These are phyloP conservation scores for Neotropicomus parvogracilis DNA, from an alignment of 1,284 basidiomycete species.

Conservation along the genomic window DNA sequence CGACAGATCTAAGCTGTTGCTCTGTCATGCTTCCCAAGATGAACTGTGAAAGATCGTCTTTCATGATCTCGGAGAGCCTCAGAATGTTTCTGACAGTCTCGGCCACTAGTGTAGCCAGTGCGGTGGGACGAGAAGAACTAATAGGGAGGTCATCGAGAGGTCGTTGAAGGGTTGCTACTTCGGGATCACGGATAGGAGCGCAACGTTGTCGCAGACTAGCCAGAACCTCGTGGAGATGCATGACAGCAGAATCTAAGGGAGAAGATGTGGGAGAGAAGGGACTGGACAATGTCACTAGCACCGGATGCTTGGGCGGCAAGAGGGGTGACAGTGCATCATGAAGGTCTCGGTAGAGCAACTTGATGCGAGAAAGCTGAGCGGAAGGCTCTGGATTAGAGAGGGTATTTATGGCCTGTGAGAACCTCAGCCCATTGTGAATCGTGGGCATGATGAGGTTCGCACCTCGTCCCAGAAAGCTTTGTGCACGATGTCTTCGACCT, in stretches of 20 bases:
- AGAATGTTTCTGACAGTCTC: conserved; percentile 47
- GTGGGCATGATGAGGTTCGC: conserved; percentile 18
- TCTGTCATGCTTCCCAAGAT: conserved; percentile 61
- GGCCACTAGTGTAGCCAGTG: conserved; percentile 42
- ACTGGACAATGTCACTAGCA: conserved; percentile 48
- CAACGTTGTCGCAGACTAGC: conserved; percentile 52
- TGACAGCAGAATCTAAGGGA: conserved; percentile 54
- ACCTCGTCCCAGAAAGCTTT: conserved; percentile 73
- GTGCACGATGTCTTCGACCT: conserved; percentile 54
- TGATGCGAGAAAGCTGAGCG: conserved; percentile 48
- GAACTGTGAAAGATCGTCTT: conserved; percentile 58
- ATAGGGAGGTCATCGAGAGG: conserved; percentile 37
- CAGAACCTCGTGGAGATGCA: conserved; percentile 50
- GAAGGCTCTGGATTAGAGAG: conserved; percentile 45
- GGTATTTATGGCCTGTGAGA: conserved; percentile 38
- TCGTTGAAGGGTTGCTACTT: conserved; percentile 44
- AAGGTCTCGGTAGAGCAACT: conserved; percentile 53
- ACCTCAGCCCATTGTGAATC: conserved; percentile 19
- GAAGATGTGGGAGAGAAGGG: conserved; percentile 64
- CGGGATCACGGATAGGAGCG: conserved; percentile 58
- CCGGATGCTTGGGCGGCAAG: conserved; percentile 47
- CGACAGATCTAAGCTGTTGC: conserved; percentile 44
- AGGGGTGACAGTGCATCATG: conserved; percentile 47
- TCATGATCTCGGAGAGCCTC: conserved; percentile 55
- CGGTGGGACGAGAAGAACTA: conserved; percentile 14